Conservation (phyloP, 331 rosid genomes). For the Acacia pycnantha region DNA sequence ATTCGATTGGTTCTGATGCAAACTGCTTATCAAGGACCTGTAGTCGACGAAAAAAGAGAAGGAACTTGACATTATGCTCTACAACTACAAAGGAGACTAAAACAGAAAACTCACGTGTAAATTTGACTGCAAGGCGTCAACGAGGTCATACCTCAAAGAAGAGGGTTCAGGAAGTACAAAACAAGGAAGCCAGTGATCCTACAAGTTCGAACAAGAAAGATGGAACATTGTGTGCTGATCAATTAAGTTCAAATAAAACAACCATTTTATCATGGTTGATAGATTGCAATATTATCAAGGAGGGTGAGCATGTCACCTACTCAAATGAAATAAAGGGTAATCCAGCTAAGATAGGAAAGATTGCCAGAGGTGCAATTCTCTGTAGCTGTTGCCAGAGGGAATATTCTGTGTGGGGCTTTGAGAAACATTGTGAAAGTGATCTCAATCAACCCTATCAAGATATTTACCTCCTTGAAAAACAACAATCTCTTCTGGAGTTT, state of each 20-base stretch:
- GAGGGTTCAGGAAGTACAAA: neutral
- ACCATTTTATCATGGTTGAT: slow-evolving; percentile 15
- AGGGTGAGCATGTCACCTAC: neutral
- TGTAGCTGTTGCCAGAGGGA: slow-evolving; percentile 2
- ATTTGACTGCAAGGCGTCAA: neutral
- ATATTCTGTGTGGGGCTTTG: slow-evolving; percentile 2
- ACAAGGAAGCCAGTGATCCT: neutral
- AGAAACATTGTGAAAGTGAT: slow-evolving; percentile 6
- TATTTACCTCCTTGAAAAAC: neutral
- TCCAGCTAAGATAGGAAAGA: neutral
- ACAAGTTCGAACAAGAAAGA: neutral
- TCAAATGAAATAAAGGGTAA: neutral
- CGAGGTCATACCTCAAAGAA: neutral
- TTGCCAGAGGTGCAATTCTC: neutral
- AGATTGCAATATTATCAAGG: neutral
- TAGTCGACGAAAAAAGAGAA: neutral
- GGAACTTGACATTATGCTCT: neutral
- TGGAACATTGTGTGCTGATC: neutral
- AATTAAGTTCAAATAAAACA: neutral
- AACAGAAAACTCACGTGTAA: neutral
- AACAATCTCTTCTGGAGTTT: neutral
- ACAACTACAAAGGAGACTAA: neutral
- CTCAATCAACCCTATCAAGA: slow-evolving; percentile 1
- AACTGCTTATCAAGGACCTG: neutral
- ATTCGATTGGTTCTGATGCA: slow-evolving; percentile 6